phyloP scores from a whole-genome alignment of 495 filamentous ascomycete species.

The Neurospora sp. region DNA sequence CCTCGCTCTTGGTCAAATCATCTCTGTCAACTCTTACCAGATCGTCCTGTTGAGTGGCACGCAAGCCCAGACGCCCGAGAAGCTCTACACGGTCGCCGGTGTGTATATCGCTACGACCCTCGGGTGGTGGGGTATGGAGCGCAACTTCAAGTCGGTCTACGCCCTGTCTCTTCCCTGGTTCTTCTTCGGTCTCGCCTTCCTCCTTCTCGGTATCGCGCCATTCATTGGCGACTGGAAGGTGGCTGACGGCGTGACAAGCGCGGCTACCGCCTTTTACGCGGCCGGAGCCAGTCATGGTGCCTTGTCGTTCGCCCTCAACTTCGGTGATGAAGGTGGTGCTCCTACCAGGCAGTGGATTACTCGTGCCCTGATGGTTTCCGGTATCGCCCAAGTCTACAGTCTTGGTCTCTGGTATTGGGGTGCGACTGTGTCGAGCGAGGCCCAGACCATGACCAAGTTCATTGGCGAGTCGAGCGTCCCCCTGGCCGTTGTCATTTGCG shows the following conservation, averaged over 20 bases:
- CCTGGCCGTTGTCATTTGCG: slow-evolving; percentile 35
- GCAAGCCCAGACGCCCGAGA: slow-evolving; percentile 47
- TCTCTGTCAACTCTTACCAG: slow-evolving; percentile 59
- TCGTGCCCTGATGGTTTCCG: slow-evolving; percentile 53
- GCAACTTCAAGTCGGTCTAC: slow-evolving; percentile 45
- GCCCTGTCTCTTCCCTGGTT: slow-evolving; percentile 49
- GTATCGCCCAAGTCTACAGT: slow-evolving; percentile 54
- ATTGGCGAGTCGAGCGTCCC: slow-evolving; percentile 20
- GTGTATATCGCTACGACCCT: slow-evolving; percentile 53
- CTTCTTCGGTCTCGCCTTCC: slow-evolving; percentile 52
- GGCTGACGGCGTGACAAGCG: slow-evolving; percentile 43
- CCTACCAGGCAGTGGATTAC: slow-evolving; percentile 55
- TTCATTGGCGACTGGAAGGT: slow-evolving; percentile 28
- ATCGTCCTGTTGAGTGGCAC: slow-evolving; percentile 55
- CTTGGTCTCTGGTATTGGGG: slow-evolving; percentile 62
- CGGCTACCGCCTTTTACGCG: slow-evolving; percentile 51
- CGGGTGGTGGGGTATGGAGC: slow-evolving; percentile 54
- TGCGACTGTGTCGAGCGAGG: slow-evolving; percentile 25
- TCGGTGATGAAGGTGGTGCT: slow-evolving; percentile 51
- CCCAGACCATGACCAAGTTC: slow-evolving; percentile 16
- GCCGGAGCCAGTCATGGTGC: slow-evolving; percentile 49
- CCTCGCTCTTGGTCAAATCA: slow-evolving; percentile 56
- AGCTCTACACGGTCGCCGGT: slow-evolving; percentile 52
- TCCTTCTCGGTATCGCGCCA: slow-evolving; percentile 55
- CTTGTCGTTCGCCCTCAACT: slow-evolving; percentile 57